phyloP scores from a whole-genome alignment of 257 asterid species.

The Anisodus tanguticus region DNA sequence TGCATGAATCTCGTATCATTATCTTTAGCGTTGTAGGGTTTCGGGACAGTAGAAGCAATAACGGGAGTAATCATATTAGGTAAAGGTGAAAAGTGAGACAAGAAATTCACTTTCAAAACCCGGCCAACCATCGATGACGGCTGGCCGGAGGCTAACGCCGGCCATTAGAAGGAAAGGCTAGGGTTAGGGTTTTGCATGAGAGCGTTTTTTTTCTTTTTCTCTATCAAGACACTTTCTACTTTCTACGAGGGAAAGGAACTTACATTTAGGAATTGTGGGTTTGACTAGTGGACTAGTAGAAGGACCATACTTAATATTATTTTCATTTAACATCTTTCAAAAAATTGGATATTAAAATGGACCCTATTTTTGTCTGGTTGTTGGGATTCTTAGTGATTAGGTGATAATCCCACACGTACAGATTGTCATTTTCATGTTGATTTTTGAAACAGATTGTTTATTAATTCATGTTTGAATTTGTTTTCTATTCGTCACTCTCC shows the following conservation, averaged over 20 bases:
- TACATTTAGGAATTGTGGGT: neutral
- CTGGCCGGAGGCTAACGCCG: no score
- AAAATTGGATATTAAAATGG: neutral
- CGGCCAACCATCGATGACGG: no score
- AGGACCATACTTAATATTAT: slow-evolving; percentile 22
- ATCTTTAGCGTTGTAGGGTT: no score
- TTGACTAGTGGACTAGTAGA: neutral
- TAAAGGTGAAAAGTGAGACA: no score
- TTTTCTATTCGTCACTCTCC: neutral
- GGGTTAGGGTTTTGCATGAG: no score
- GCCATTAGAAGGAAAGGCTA: no score
- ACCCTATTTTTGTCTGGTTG: neutral
- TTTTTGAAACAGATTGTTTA: slow-evolving; percentile 15
- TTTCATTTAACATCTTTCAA: neutral
- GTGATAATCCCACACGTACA: slow-evolving; percentile 1
- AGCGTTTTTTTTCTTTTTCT: no score
- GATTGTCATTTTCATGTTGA: slow-evolving; percentile 17
- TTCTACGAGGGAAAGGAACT: neutral
- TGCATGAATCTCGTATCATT: no score
- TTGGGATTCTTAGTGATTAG: slow-evolving; percentile 21
- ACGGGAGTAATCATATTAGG: no score
- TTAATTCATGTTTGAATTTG: neutral
- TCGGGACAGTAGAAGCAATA: no score
- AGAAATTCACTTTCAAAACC: no score
- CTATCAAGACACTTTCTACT: no score